Conservation (phyloP, 192 early-diverging fungal genomes). For the Physocladia obscura region DNA sequence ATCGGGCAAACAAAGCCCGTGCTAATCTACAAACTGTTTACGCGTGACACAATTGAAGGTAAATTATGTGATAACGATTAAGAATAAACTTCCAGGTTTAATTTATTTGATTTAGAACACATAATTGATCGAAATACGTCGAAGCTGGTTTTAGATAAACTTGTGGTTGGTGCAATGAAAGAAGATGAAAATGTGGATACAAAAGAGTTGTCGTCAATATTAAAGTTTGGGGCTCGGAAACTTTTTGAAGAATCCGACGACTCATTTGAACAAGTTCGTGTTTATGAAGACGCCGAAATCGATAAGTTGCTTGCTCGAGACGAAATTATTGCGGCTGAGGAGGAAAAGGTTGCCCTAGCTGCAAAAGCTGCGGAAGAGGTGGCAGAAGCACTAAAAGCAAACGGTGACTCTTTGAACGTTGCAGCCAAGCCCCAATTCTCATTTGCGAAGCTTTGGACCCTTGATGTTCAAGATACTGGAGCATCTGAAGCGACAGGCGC, state of each 20-base stretch:
- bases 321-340: constrained; percentile 32
- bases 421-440: constrained; percentile 42
- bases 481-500: neutral
- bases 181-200: constrained; percentile 52
- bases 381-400: neutral
- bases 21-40: constrained; percentile 65
- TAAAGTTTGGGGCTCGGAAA: constrained; percentile 68
- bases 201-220: constrained; percentile 60
- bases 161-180: constrained; percentile 74
- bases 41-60: constrained; percentile 62
- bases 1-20: constrained; percentile 72
- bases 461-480: constrained; percentile 40
- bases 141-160: constrained; percentile 74
- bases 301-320: constrained; percentile 61
- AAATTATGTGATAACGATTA: too few species aligned
- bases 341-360: constrained; percentile 42
- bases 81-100: too few species aligned
- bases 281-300: constrained; percentile 59
- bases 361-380: neutral
- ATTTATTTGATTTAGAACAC: too few species aligned
- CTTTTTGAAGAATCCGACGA: constrained; percentile 63
- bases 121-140: constrained; percentile 69
- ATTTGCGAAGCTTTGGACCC: constrained; percentile 66
- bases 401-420: constrained; percentile 3
- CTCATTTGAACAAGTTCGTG: constrained; percentile 35